Evolutionary conservation across 768 basidiomycete species (phyloP).

Genomic region (Boletus insuetus): DNA sequence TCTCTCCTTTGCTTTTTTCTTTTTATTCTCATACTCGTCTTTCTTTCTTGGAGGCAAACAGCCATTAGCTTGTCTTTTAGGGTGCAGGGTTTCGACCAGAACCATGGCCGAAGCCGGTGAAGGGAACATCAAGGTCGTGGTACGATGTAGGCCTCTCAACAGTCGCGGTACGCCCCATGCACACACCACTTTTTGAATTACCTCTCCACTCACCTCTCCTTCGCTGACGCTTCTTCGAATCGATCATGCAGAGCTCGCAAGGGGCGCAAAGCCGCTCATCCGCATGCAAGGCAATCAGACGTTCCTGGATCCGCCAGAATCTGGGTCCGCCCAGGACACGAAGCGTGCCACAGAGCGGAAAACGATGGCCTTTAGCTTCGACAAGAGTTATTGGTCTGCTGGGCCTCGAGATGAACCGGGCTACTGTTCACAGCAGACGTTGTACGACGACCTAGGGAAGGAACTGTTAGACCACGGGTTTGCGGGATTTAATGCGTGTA

Average conservation of each 20-base stretch:
- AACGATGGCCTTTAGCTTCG: slow-evolving; percentile 88
- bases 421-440: slow-evolving; percentile 92
- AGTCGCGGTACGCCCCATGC: slow-evolving; percentile 66
- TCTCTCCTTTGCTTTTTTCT: slow-evolving; percentile 1
- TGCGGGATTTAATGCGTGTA: slow-evolving; percentile 96
- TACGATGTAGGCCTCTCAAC: slow-evolving; percentile 97
- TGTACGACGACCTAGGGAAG: slow-evolving; percentile 92
- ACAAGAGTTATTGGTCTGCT: slow-evolving; percentile 98
- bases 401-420: slow-evolving; percentile 83
- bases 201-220: background rate
- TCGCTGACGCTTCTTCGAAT: background rate
- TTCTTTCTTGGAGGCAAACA: slow-evolving; percentile 12
- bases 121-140: slow-evolving; percentile 90
- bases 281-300: slow-evolving; percentile 96
- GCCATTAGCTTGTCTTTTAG: slow-evolving; percentile 8
- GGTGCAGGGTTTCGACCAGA: slow-evolving; percentile 15
- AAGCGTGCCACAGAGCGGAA: slow-evolving; percentile 90
- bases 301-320: slow-evolving; percentile 85
- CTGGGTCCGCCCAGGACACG: slow-evolving; percentile 60
- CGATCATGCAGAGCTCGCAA: slow-evolving; percentile 68
- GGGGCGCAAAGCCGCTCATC: slow-evolving; percentile 92
- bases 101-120: slow-evolving; percentile 75
- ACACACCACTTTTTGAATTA: background rate
- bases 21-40: slow-evolving; percentile 5
- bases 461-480: slow-evolving; percentile 96